These are phyloP conservation scores for Polytrichum commune DNA, from an alignment of 225 moss, liverwort and hornwort genomes.

Conservation along the genomic window DNA sequence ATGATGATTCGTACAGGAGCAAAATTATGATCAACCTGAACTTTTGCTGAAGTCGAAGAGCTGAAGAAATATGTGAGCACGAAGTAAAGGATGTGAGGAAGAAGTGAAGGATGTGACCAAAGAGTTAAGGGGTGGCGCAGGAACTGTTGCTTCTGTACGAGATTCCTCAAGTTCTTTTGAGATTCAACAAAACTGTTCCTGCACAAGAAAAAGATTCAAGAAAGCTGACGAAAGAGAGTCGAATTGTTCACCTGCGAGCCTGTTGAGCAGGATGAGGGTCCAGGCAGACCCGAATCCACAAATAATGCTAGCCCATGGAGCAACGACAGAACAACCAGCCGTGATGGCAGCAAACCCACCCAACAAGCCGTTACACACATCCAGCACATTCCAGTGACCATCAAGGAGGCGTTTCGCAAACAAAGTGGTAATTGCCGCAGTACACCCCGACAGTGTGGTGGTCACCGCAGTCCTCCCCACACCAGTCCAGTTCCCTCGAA, in stretches of 20 bases:
- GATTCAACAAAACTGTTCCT: no score
- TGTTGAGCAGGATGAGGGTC: conserved; percentile 52
- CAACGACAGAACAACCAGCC: conserved; percentile 54
- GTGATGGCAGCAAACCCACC: conserved; percentile 88
- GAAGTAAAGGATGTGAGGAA: no score
- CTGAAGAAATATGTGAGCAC: no score
- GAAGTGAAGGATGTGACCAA: no score
- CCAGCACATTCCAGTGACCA: conserved; percentile 67
- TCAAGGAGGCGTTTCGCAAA: conserved; percentile 55
- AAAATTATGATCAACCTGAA: no score
- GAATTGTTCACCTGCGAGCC: conserved; percentile 27
- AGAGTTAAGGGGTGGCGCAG: no score
- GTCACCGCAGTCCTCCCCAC: conserved; percentile 70
- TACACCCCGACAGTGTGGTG: conserved; percentile 66
- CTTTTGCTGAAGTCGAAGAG: no score
- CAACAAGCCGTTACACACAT: conserved; percentile 78
- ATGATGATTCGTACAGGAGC: no score
- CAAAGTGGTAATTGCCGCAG: conserved; percentile 69
- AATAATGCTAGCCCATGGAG: conserved; percentile 74
- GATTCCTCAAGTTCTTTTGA: no score
- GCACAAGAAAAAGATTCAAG: not conserved
- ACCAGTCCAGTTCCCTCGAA: conserved; percentile 66
- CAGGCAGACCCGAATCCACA: conserved; percentile 60
- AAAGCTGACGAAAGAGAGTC: not conserved
- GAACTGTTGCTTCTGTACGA: no score